Evolutionary conservation across 2,329 filamentous ascomycete genomes (phyloP).

Genomic region (Uncinocarpus reesii): DNA sequence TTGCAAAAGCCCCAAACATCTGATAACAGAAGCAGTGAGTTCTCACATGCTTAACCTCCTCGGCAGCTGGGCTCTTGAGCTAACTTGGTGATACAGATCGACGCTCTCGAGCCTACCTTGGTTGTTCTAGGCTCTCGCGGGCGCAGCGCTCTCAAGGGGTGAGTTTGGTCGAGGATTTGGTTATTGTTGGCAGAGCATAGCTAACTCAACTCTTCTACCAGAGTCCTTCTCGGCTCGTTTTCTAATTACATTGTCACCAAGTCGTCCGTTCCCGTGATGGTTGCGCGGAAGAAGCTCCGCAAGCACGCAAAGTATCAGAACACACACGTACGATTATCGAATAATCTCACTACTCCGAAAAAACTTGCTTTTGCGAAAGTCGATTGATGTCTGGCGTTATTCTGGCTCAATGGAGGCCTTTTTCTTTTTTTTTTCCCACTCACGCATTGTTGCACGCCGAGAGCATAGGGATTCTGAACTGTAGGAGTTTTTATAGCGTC

Average conservation of each 20-base stretch:
- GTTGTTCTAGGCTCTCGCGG: slow-evolving; percentile 89
- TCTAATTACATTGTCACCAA: slow-evolving; percentile 97
- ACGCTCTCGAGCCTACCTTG: slow-evolving; percentile 78
- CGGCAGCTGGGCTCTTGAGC: slow-evolving; percentile 1
- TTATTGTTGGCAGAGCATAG: neutral
- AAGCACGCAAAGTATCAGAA: slow-evolving; percentile 77
- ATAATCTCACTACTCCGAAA: slow-evolving; percentile 65
- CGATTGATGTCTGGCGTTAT: slow-evolving; percentile 41
- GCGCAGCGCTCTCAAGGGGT: slow-evolving; percentile 87
- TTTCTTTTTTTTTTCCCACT: too few relatives aligned
- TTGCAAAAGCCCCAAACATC: slow-evolving; percentile 92
- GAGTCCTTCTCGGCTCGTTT: slow-evolving; percentile 89
- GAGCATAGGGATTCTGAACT: neutral
- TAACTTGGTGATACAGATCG: slow-evolving; percentile 50
- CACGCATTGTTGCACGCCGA: neutral
- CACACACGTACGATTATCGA: slow-evolving; percentile 61
- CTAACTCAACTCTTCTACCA: slow-evolving; percentile 28
- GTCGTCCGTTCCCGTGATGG: slow-evolving; percentile 95
- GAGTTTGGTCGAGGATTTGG: slow-evolving; percentile 29
- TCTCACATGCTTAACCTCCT: slow-evolving; percentile 4
- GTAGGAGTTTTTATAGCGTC: too few relatives aligned
- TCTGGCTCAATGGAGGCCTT: neutral
- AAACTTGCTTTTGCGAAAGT: slow-evolving; percentile 63
- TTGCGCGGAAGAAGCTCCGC: slow-evolving; percentile 76
- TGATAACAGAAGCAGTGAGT: slow-evolving; percentile 80